Percentiles rank a stretch among this genome's conserved stretches.
Evolutionary conservation across 2,329 filamentous ascomycete genomes (phyloP).

Genomic region (Fusarium temperatum): DNA sequence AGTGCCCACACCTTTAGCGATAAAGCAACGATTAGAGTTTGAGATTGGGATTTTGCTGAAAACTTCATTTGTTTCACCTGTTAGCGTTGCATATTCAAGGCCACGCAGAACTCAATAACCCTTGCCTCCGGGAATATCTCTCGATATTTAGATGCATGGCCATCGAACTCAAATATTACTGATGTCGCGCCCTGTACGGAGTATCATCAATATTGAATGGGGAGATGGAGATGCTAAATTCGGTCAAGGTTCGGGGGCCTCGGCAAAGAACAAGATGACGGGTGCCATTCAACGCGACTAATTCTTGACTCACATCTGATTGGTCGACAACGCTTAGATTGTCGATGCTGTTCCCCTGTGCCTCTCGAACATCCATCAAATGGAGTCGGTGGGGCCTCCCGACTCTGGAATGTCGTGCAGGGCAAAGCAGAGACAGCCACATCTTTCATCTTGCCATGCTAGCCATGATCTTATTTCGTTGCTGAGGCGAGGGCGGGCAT

Average conservation of each 20-base stretch:
- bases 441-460: slow-evolving; percentile 5
- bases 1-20: slow-evolving; percentile 21
- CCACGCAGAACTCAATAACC: background rate
- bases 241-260: slow-evolving; percentile 38
- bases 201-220: slow-evolving; percentile 13
- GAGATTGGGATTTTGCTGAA: slow-evolving; percentile 18
- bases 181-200: background rate
- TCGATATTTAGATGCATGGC: background rate
- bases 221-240: slow-evolving; percentile 22
- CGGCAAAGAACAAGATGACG: slow-evolving; percentile 31
- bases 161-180: background rate
- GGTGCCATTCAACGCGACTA: slow-evolving; percentile 4
- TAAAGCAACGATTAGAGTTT: slow-evolving; percentile 29
- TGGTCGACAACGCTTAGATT: slow-evolving; percentile 30
- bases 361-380: slow-evolving; percentile 1
- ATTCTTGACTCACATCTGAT: slow-evolving; percentile 14
- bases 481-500: background rate
- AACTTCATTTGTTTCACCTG: slow-evolving; percentile 27
- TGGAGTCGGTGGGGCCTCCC: slow-evolving; percentile 37
- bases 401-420: slow-evolving; percentile 42
- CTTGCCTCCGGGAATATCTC: background rate
- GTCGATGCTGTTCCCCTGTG: slow-evolving; percentile 29
- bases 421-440: slow-evolving; percentile 37
- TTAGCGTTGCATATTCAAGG: background rate
- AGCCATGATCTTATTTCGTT: background rate